Evolutionary conservation across 352 stramenopile genomes (phyloP).

Genomic region (Phytophthora europaea): DNA sequence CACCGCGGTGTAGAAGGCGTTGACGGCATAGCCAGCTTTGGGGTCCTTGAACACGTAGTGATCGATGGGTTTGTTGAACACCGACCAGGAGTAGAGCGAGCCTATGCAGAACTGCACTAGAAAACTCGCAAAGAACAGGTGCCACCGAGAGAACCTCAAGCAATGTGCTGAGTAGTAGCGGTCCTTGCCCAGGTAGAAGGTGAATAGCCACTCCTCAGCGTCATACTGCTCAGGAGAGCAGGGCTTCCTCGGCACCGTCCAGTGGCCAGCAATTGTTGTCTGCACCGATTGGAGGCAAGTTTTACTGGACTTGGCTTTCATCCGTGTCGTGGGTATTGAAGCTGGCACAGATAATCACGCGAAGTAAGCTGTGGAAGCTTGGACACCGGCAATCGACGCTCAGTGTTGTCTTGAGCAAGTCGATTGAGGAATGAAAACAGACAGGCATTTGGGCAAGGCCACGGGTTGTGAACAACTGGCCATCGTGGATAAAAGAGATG

Average conservation of each 20-base stretch:
- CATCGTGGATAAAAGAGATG: conserved; percentile 12
- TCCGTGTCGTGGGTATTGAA: conserved; percentile 6
- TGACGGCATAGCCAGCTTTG: conserved; percentile 61
- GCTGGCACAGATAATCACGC: background rate
- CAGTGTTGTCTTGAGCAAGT: background rate
- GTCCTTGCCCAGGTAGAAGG: conserved; percentile 67
- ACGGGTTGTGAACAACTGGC: background rate
- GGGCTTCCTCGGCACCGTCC: conserved; percentile 55
- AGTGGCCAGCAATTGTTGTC: conserved; percentile 48
- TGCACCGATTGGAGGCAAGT: conserved; percentile 22
- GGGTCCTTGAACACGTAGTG: conserved; percentile 51
- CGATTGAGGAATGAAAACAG: conserved; percentile 25
- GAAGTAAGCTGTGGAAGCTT: background rate
- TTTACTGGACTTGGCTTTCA: conserved; percentile 19
- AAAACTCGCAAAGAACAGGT: conserved; percentile 72
- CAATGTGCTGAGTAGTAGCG: conserved; percentile 49
- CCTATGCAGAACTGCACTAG: conserved; percentile 79
- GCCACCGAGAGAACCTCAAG: conserved; percentile 74
- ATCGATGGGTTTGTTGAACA: conserved; percentile 81
- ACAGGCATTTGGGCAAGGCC: background rate
- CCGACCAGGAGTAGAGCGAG: conserved; percentile 77
- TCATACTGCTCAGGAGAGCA: conserved; percentile 67
- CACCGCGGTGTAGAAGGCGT: conserved; percentile 78
- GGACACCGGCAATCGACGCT: conserved; percentile 1
- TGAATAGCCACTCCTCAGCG: conserved; percentile 70